Conservation (phyloP, 257 asterid genomes). For the Sherardia arvensis region DNA sequence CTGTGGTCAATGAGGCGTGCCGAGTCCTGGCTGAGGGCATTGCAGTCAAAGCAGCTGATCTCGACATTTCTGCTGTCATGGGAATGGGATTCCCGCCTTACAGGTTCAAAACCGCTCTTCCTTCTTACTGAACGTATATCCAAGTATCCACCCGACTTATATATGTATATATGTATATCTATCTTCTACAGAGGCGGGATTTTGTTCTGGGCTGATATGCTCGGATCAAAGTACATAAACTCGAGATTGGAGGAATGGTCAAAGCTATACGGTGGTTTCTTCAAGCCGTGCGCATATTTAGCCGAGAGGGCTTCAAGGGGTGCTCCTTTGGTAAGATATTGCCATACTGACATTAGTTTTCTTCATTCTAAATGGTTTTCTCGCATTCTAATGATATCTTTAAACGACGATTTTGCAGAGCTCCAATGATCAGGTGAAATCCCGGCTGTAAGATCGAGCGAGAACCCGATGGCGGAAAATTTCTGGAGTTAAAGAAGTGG, state of each 20-base stretch:
- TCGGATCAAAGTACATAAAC: conserved; percentile 77
- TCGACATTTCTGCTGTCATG: conserved; percentile 87
- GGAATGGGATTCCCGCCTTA: conserved; percentile 98
- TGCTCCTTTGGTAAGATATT: conserved; percentile 65
- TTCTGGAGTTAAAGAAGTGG: not conserved
- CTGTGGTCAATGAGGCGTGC: conserved; percentile 93
- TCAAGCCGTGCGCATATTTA: conserved; percentile 80
- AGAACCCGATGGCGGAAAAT: no score
- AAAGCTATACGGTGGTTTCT: conserved; percentile 54
- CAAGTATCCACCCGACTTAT: not conserved
- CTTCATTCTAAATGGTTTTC: not conserved
- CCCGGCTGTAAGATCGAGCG: conserved; percentile 45
- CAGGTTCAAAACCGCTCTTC: conserved; percentile 36
- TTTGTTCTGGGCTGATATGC: conserved; percentile 83
- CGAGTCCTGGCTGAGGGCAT: conserved; percentile 88
- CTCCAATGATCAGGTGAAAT: conserved; percentile 28
- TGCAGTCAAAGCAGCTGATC: conserved; percentile 85
- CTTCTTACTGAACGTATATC: not conserved
- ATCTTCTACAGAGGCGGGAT: conserved; percentile 68
- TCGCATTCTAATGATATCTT: not conserved
- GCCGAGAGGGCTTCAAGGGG: conserved; percentile 77
- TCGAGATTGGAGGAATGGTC: conserved; percentile 83
- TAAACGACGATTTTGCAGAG: conserved; percentile 34
- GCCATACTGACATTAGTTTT: not conserved
- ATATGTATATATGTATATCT: not conserved